Conservation (phyloP, 495 filamentous ascomycete species). For the Talaromyces trachyspermus region DNA sequence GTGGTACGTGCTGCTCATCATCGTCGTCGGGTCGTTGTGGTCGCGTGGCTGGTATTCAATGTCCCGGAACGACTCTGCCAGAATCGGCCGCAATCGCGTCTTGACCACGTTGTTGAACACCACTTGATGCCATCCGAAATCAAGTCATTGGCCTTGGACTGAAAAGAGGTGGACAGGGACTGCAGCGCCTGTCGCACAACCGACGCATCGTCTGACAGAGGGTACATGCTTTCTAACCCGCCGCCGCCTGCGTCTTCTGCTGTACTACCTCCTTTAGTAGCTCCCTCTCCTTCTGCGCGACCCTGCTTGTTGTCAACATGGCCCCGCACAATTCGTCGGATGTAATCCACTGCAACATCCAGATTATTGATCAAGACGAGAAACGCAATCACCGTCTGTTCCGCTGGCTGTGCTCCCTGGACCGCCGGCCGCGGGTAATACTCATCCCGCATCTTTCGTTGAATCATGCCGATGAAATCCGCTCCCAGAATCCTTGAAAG, state of each 20-base stretch:
- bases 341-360: slow-evolving; percentile 82
- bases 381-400: slow-evolving; percentile 76
- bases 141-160: slow-evolving; percentile 69
- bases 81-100: slow-evolving; percentile 72
- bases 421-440: slow-evolving; percentile 71
- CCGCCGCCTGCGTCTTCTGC: slow-evolving; percentile 16
- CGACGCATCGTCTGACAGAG: slow-evolving; percentile 63
- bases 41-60: slow-evolving; percentile 62
- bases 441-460: slow-evolving; percentile 95
- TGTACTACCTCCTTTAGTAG: slow-evolving; percentile 10
- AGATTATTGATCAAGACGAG: slow-evolving; percentile 93
- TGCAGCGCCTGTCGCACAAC: slow-evolving; percentile 60
- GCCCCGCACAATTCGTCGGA: slow-evolving; percentile 71
- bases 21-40: slow-evolving; percentile 34
- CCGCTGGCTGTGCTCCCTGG: slow-evolving; percentile 71
- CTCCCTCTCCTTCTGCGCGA: slow-evolving; percentile 9
- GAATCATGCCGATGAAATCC: slow-evolving; percentile 95
- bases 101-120: slow-evolving; percentile 86
- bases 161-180: slow-evolving; percentile 62
- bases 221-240: slow-evolving; percentile 60
- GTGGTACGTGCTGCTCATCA: slow-evolving; percentile 20
- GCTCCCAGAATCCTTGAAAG: slow-evolving; percentile 80
- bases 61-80: slow-evolving; percentile 85
- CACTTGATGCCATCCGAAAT: slow-evolving; percentile 74
- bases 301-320: slow-evolving; percentile 42